Percentiles rank a stretch among this genome's conserved stretches.
Conservation (phyloP, 148 eudicot genomes). For the Chenopodium berlandieri region DNA sequence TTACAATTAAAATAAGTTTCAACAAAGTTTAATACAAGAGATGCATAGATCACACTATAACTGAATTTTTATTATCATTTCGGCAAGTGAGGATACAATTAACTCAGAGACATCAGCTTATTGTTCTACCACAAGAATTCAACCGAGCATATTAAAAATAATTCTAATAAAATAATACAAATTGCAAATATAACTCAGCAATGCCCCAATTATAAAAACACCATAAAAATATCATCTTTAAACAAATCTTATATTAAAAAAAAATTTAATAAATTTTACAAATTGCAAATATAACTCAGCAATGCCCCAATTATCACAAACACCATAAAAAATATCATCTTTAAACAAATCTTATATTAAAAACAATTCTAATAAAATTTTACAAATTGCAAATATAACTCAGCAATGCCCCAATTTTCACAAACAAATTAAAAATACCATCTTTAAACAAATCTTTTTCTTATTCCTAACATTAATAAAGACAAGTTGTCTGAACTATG, state of each 20-base stretch:
- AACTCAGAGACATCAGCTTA: too few relatives aligned
- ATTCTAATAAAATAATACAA: too few relatives aligned
- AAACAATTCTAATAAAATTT: too few relatives aligned
- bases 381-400: neutral
- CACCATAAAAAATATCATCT: neutral
- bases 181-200: neutral
- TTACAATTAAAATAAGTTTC: too few relatives aligned
- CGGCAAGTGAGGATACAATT: too few relatives aligned
- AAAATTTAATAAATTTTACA: too few relatives aligned
- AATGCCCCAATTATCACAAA: neutral
- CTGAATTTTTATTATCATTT: too few relatives aligned
- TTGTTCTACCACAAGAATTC: too few relatives aligned
- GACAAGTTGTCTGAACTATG: neutral
- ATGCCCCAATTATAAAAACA: neutral
- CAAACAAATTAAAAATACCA: neutral
- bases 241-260: neutral
- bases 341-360: neutral
- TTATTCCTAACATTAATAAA: neutral
- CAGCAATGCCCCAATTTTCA: neutral
- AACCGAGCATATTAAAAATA: too few relatives aligned
- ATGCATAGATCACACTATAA: too few relatives aligned
- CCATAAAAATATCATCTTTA: neutral
- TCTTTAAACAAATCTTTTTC: neutral
- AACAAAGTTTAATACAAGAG: too few relatives aligned
- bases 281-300: neutral